These are phyloP conservation scores for Kodamaea hsintzibuensis DNA, from an alignment of 805 yeast genomes.

Conservation along the genomic window DNA sequence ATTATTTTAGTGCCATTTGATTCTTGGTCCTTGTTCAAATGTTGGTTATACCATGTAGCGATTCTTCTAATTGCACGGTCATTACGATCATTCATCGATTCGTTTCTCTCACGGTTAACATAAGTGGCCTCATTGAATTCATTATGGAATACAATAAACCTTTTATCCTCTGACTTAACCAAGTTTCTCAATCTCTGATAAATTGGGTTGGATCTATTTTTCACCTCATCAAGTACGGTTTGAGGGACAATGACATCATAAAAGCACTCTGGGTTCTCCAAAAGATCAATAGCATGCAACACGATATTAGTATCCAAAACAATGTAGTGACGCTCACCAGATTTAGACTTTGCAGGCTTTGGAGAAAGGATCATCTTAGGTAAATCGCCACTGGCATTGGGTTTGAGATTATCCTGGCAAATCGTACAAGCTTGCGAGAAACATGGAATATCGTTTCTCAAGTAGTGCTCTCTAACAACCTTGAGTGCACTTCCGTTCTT, in stretches of 20 bases:
- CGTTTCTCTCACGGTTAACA: conserved; percentile 60
- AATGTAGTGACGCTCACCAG: conserved; percentile 72
- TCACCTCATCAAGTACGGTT: conserved; percentile 90
- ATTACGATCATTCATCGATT: conserved; percentile 83
- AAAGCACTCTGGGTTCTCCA: conserved; percentile 76
- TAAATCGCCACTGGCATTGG: conserved; percentile 68
- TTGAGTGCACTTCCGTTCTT: conserved; percentile 88
- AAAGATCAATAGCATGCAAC: conserved; percentile 82
- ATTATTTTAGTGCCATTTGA: conserved; percentile 45
- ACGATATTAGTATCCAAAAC: conserved; percentile 88
- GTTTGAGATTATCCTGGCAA: conserved; percentile 57
- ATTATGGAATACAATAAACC: conserved; percentile 90
- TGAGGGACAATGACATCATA: conserved; percentile 94
- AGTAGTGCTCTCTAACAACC: conserved; percentile 90
- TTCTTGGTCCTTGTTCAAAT: conserved; percentile 44
- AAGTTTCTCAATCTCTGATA: conserved; percentile 80
- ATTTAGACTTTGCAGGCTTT: conserved; percentile 50
- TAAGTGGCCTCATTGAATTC: conserved; percentile 79
- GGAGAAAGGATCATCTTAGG: conserved; percentile 67
- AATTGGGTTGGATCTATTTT: conserved; percentile 82
- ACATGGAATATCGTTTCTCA: conserved; percentile 92
- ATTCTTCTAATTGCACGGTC: conserved; percentile 85
- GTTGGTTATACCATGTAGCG: conserved; percentile 70
- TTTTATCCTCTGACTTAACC: conserved; percentile 71
- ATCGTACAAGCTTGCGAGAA: conserved; percentile 65